These are phyloP conservation scores for Ascocoryne sarcoides DNA, from an alignment of 2,329 filamentous ascomycete genomes.

Conservation along the genomic window DNA sequence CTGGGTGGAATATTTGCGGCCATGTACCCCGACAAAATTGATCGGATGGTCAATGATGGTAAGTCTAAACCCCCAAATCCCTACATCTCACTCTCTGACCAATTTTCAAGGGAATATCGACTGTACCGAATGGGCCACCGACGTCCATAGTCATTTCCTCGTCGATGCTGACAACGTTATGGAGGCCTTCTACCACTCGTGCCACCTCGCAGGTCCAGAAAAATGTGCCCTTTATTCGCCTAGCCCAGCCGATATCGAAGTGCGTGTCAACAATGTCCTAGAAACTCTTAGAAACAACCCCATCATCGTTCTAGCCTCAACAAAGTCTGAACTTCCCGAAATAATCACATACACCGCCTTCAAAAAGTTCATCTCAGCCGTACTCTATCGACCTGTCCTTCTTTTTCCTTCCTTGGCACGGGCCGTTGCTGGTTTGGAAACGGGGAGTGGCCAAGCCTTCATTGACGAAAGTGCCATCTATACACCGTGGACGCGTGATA, in stretches of 20 bases:
- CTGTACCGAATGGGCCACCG: constrained; percentile 20
- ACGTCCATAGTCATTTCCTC: constrained; percentile 35
- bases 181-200: constrained; percentile 23
- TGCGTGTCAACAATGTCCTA: constrained; percentile 30
- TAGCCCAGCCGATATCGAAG: constrained; percentile 17
- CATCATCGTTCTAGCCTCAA: constrained; percentile 15
- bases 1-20: constrained; percentile 37
- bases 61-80: constrained; percentile 34
- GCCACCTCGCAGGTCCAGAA: constrained; percentile 27
- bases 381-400: constrained; percentile 25
- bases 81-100: background rate
- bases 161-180: constrained; percentile 25
- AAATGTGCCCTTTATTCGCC: constrained; percentile 20
- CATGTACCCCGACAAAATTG: constrained; percentile 34
- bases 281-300: constrained; percentile 30
- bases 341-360: constrained; percentile 26
- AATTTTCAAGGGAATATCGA: constrained; percentile 18
- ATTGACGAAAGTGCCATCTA: constrained; percentile 7
- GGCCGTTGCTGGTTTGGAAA: constrained; percentile 22
- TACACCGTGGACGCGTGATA: constrained; percentile 9
- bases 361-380: constrained; percentile 18
- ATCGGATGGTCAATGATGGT: constrained; percentile 31
- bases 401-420: constrained; percentile 24
- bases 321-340: constrained; percentile 11
- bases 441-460: constrained; percentile 37